A percentile compares a stretch with the other conserved stretches of the same genome.
phyloP scores from a whole-genome alignment of 805 yeast species.

The Candida incommunis region DNA sequence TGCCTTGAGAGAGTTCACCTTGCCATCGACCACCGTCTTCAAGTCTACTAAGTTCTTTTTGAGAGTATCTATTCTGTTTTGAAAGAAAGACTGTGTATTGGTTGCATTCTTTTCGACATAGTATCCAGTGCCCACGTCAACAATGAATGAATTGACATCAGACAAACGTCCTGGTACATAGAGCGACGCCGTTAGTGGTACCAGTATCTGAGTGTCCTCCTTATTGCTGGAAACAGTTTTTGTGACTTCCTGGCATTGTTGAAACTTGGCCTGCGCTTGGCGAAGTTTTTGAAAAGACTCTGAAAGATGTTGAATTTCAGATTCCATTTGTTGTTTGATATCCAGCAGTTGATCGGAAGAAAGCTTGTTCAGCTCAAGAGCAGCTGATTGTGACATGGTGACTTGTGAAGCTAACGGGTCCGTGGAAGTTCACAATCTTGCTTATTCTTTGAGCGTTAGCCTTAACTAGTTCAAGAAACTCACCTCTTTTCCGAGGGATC shows the following conservation, averaged over 20 bases:
- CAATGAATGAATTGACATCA: slow-evolving; percentile 57
- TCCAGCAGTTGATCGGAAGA: slow-evolving; percentile 75
- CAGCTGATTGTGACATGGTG: not conserved
- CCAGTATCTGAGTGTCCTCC: slow-evolving; percentile 43
- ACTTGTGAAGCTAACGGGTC: no score
- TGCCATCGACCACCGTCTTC: slow-evolving; percentile 61
- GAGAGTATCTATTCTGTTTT: slow-evolving; percentile 57
- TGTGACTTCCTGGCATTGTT: slow-evolving; percentile 66
- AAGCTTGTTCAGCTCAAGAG: slow-evolving; percentile 22
- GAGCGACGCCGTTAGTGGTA: slow-evolving; percentile 79
- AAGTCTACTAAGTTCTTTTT: slow-evolving; percentile 60
- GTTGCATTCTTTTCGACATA: slow-evolving; percentile 64
- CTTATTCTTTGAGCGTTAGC: no score
- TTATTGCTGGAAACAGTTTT: slow-evolving; percentile 29
- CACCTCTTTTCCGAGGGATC: no score
- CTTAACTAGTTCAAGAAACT: no score
- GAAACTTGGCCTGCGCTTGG: slow-evolving; percentile 68
- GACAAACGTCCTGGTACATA: slow-evolving; percentile 76
- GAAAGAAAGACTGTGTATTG: slow-evolving; percentile 60
- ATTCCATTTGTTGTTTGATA: slow-evolving; percentile 69
- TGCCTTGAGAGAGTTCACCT: slow-evolving; percentile 46
- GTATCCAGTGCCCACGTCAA: slow-evolving; percentile 94
- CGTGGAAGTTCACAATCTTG: no score
- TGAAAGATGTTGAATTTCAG: slow-evolving; percentile 74
- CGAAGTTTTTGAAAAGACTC: slow-evolving; percentile 72